Evolutionary conservation across 2,329 filamentous ascomycete species (phyloP), one percentile per base, ranked within the genome.

Genomic region (Periglandula ipomoeae): DNA sequence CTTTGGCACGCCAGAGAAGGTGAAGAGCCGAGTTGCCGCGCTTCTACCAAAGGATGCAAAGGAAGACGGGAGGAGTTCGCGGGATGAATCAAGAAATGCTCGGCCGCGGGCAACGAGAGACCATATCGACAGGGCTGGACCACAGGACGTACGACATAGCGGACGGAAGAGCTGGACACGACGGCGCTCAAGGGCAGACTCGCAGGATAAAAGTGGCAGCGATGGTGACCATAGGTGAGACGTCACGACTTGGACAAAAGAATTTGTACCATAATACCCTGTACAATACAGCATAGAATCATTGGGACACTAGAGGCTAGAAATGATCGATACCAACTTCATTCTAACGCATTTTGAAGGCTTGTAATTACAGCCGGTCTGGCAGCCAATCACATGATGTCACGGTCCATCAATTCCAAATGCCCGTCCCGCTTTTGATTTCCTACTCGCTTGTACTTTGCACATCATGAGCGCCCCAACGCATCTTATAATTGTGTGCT

Each of bases 401-500:
- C 11, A 11, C 10, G 15, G 6, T 32, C 11, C 30, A 32, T 32
- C 30, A 32, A 32, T 32, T 15, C 30, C 30, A 4, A 10, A 32
- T 15, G 2, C 22, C 35, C 34, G 22, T 27, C 44, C 3, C 22
- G 5, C 34, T 20, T 13, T 26, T 19, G 13, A 41, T n/a, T n/a
- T n/a, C n/a, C n/a, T n/a, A n/a, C n/a, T n/a, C n/a, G n/a, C n/a
- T n/a, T n/a, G n/a, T n/a, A n/a, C n/a, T n/a, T n/a, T n/a, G n/a
- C n/a, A n/a, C n/a, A n/a, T n/a, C 39, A 52, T 22, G 38, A 56
- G 56, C 50, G 22, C 50, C 47, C 51, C 50, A 30, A 38, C 53
- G 0, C 67, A 87, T 54, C 74, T 94, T 10, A 79, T 94, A 46
- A 69, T 94, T 43, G 84, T 94, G 45, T 93, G 88, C 70, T 90